Evolutionary conservation across 2,329 filamentous ascomycete species (phyloP), one percentile per base, ranked within the genome.

Genomic region (Fusarium coffeatum): DNA sequence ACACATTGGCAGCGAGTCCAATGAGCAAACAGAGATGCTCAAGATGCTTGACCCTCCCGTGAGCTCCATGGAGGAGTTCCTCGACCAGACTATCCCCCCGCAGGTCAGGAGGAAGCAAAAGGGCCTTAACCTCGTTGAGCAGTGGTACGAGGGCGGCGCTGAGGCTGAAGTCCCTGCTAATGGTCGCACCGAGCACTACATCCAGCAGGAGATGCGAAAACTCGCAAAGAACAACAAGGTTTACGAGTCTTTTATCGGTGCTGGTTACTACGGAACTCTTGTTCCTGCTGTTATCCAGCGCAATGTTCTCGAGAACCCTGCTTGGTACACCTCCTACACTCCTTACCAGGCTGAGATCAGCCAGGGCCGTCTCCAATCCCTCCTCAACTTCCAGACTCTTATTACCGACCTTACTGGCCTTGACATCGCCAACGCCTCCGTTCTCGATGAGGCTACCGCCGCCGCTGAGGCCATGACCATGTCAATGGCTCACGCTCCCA

Each of bases 281-380:
- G 92, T 93, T 1, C 95, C 95, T 15, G 89, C 93, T 61, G 94
- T 98, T 54, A 97, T 98, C 78, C 93, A 96, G 84, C 88, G 94
- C 75, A 98, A 98, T 78, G 88, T 98, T 15, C 84, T 98, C 55
- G 94, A 98, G 85, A 95, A 92, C 79, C 94, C 95, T 12, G 94
- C 91, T 8, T 98, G 95, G 95, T 98, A 98, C 81, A 98, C 95
- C 47, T 97, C 94, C 83, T 98, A 98, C 81, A 98, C 95, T 0
- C 95, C 95, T 20, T 98, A 98, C 82, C 95, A 98, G 83, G 92
- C 95, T 6, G 95, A 98, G 83, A 97, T 98, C 84, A 97, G 93
- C 79, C 95, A 98, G 83, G 95, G 95, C 30, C 90, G 95, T 55
- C 82, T 98, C 66, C 93, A 98, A 84, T 97, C 93, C 6, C 85